Evolutionary conservation across 164 flowering plant genomes (phyloP).

Genomic region (Tetrastigma voinierianum): DNA sequence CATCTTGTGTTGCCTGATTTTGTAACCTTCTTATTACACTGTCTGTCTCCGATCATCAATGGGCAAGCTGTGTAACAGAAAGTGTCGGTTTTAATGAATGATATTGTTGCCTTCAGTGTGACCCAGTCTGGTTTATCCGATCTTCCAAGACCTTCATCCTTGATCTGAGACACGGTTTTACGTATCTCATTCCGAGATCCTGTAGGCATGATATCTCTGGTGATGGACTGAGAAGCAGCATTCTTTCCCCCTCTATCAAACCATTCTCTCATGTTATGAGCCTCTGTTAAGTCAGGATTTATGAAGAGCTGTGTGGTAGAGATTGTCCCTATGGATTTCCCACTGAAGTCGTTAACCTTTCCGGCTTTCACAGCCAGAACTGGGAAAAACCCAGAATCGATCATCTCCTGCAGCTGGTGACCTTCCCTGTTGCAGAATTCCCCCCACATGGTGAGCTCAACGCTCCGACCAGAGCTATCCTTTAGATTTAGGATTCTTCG

Average conservation of each 20-base stretch:
- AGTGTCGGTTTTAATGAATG: conserved; percentile 76
- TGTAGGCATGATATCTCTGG: conserved; percentile 60
- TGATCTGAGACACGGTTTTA: conserved; percentile 78
- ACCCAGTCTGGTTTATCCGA: conserved; percentile 92
- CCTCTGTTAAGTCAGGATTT: conserved; percentile 84
- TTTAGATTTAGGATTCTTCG: conserved; percentile 73
- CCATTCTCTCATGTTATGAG: conserved; percentile 65
- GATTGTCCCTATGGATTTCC: conserved; percentile 90
- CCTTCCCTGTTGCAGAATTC: conserved; percentile 94
- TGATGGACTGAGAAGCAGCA: conserved; percentile 62
- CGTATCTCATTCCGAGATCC: conserved; percentile 60
- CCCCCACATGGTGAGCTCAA: conserved; percentile 95
- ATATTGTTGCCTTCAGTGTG: conserved; percentile 63
- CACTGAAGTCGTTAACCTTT: conserved; percentile 89
- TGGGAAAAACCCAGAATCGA: conserved; percentile 71
- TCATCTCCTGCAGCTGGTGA: conserved; percentile 70
- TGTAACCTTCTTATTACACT: conserved; percentile 85
- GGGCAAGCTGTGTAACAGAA: conserved; percentile 98
- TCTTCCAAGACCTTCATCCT: conserved; percentile 89
- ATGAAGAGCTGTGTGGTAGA: conserved; percentile 84
- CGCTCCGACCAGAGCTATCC: conserved; percentile 71
- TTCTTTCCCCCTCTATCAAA: conserved; percentile 73
- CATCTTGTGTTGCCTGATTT: conserved; percentile 59
- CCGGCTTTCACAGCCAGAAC: conserved; percentile 90
- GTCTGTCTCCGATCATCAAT: conserved; percentile 87